phyloP scores from a whole-genome alignment of 352 stramenopile genomes.

The Halophytophthora batemanensis region DNA sequence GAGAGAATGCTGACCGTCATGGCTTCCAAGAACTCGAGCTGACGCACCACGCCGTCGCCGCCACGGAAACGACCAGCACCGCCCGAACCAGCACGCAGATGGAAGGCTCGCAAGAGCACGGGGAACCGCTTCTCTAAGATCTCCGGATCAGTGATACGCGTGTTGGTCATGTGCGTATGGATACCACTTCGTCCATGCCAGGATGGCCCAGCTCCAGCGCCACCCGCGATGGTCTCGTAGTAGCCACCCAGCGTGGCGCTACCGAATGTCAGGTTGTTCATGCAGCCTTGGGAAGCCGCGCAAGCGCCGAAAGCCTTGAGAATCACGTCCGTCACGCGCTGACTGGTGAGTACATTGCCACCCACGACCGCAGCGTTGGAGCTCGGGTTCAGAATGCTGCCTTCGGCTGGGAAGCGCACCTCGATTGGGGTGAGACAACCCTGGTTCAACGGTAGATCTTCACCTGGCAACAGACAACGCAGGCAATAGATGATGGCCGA shows the following conservation, averaged over 20 bases:
- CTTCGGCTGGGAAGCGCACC: conserved; percentile 92
- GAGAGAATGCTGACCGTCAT: conserved; percentile 98
- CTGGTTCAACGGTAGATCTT: conserved; percentile 97
- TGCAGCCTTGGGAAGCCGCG: conserved; percentile 97
- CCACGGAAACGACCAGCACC: conserved; percentile 89
- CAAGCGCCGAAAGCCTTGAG: conserved; percentile 95
- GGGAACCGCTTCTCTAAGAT: conserved; percentile 97
- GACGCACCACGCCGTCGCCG: conserved; percentile 95
- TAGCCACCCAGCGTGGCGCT: conserved; percentile 94
- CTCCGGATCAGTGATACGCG: conserved; percentile 99
- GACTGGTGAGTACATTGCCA: conserved; percentile 97
- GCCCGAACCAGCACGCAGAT: conserved; percentile 86
- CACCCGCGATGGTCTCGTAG: conserved; percentile 99
- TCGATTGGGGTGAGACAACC: conserved; percentile 95
- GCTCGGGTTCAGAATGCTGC: conserved; percentile 96
- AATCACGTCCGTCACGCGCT: conserved; percentile 98
- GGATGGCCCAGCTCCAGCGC: conserved; percentile 93
- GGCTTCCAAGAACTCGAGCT: conserved; percentile 93
- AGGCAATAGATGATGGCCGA: conserved; percentile 99
- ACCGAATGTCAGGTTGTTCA: conserved; percentile 99
- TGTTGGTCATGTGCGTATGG: conserved; percentile 99
- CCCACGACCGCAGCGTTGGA: conserved; percentile 95
- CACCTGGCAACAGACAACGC: conserved; percentile 90
- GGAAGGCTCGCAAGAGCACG: conserved; percentile 84
- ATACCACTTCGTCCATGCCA: conserved; percentile 96